These are phyloP conservation scores for Clavariopsis aquatica DNA, from an alignment of 495 filamentous ascomycete genomes.

Conservation along the genomic window DNA sequence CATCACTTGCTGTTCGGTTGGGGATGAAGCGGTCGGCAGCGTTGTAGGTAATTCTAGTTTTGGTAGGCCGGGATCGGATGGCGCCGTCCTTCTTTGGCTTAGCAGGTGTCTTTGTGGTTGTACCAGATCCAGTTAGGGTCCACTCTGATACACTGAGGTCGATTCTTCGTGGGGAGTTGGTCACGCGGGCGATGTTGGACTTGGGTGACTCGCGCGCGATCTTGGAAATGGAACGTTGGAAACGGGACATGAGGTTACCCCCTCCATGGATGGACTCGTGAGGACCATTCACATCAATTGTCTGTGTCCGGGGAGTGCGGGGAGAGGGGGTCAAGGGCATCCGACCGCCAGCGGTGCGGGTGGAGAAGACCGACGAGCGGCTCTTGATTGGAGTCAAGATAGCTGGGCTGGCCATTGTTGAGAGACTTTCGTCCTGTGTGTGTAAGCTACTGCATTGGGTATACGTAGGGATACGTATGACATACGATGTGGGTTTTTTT, in stretches of 20 bases:
- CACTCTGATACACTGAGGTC: slow-evolving; percentile 93
- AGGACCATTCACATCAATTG: slow-evolving; percentile 53
- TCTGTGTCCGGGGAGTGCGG: slow-evolving; percentile 65
- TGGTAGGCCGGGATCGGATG: slow-evolving; percentile 65
- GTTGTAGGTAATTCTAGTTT: slow-evolving; percentile 77
- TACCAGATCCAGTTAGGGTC: slow-evolving; percentile 79
- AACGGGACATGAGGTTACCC: slow-evolving; percentile 64
- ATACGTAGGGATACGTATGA: not conserved
- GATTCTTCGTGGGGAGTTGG: slow-evolving; percentile 73
- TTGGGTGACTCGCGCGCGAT: slow-evolving; percentile 75
- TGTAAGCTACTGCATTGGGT: slow-evolving; percentile 12
- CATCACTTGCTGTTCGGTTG: slow-evolving; percentile 85
- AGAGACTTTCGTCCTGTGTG: slow-evolving; percentile 14
- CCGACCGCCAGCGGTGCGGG: slow-evolving; percentile 88
- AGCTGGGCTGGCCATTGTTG: slow-evolving; percentile 78
- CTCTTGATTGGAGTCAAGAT: slow-evolving; percentile 92
- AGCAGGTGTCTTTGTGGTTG: slow-evolving; percentile 66
- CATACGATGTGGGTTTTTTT: slow-evolving; percentile 37
- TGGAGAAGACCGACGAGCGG: slow-evolving; percentile 88
- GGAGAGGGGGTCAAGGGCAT: slow-evolving; percentile 83
- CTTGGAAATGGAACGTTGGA: slow-evolving; percentile 66
- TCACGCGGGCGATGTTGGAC: slow-evolving; percentile 81
- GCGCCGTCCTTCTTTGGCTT: slow-evolving; percentile 64
- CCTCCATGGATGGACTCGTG: slow-evolving; percentile 66
- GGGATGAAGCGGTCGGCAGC: slow-evolving; percentile 96